Conservation (phyloP, 2,329 filamentous ascomycete species). For the Rugonectria rugulosa region DNA sequence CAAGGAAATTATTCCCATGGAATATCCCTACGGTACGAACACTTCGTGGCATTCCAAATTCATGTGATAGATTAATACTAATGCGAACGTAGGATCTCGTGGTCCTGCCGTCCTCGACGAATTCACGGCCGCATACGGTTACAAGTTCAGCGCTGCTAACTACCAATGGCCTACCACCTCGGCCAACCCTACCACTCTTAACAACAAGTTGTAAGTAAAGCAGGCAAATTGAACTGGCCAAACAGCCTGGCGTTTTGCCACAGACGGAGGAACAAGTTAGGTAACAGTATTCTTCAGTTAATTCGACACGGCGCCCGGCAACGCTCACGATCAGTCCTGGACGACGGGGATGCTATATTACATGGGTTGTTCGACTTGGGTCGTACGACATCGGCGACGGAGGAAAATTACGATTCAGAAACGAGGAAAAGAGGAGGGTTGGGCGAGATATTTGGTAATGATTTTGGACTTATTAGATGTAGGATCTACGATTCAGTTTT, state of each 20-base stretch:
- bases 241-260: slow-evolving; percentile 14
- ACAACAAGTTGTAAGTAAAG: slow-evolving; percentile 82
- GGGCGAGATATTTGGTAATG: slow-evolving; percentile 32
- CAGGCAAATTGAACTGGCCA: slow-evolving; percentile 24
- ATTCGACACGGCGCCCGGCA: slow-evolving; percentile 26
- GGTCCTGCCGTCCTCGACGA: slow-evolving; percentile 96
- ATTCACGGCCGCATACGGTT: slow-evolving; percentile 97
- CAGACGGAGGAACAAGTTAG: slow-evolving; percentile 13
- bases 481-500: slow-evolving; percentile 24
- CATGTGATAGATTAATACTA: not conserved
- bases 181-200: slow-evolving; percentile 63
- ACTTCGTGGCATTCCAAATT: not conserved
- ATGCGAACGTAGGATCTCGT: slow-evolving; percentile 77
- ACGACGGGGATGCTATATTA: slow-evolving; percentile 29
- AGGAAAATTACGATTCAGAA: slow-evolving; percentile 31
- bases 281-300: slow-evolving; percentile 36
- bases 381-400: slow-evolving; percentile 20
- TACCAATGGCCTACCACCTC: slow-evolving; percentile 93
- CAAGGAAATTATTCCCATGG: slow-evolving; percentile 99
- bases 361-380: too few relatives aligned
- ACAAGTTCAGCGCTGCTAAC: slow-evolving; percentile 96
- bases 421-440: slow-evolving; percentile 26
- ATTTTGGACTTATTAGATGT: slow-evolving; percentile 33
- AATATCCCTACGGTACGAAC: slow-evolving; percentile 90
- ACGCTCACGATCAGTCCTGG: slow-evolving; percentile 32